These are phyloP conservation scores for Mayamaea pseudoterrestris DNA, from an alignment of 108 stramenopile species.

Conservation along the genomic window DNA sequence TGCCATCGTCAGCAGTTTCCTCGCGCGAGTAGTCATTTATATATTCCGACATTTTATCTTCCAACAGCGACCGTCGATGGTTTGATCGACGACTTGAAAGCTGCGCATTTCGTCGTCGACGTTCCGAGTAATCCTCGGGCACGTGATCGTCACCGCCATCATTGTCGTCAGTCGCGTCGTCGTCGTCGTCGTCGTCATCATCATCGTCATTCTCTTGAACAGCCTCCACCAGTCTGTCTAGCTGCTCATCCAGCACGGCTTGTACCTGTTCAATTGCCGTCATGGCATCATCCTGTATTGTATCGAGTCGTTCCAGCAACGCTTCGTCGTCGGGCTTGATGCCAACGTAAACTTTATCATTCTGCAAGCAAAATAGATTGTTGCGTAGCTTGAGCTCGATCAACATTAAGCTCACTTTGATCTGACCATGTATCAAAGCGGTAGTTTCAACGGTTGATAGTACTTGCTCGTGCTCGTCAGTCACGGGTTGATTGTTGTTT, in stretches of 20 bases:
- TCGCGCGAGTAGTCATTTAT: slow-evolving; percentile 1
- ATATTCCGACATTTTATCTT: background rate
- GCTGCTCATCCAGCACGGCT: slow-evolving; percentile 17
- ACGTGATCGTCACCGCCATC: slow-evolving; percentile 3
- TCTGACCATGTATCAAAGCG: slow-evolving; percentile 25
- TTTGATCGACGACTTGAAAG: slow-evolving; percentile 2
- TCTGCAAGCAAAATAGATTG: slow-evolving; percentile 14
- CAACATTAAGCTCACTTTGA: slow-evolving; percentile 26
- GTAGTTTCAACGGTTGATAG: slow-evolving; percentile 25
- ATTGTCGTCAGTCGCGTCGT: background rate
- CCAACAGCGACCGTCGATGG: background rate
- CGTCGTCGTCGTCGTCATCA: slow-evolving; percentile 4
- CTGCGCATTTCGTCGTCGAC: slow-evolving; percentile 11
- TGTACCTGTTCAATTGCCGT: slow-evolving; percentile 20
- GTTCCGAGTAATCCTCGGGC: slow-evolving; percentile 1
- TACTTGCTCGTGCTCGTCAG: slow-evolving; percentile 16
- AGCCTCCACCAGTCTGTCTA: slow-evolving; percentile 17
- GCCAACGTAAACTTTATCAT: slow-evolving; percentile 5
- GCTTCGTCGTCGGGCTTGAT: background rate
- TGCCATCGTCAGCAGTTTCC: background rate
- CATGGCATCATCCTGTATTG: slow-evolving; percentile 14
- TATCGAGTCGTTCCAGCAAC: slow-evolving; percentile 10
- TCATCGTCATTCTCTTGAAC: too few relatives aligned
- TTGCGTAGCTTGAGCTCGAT: slow-evolving; percentile 34
- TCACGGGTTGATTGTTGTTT: slow-evolving; percentile 7